These are phyloP conservation scores for Talaromyces proteolyticus DNA, from an alignment of 495 filamentous ascomycete species.

Conservation along the genomic window DNA sequence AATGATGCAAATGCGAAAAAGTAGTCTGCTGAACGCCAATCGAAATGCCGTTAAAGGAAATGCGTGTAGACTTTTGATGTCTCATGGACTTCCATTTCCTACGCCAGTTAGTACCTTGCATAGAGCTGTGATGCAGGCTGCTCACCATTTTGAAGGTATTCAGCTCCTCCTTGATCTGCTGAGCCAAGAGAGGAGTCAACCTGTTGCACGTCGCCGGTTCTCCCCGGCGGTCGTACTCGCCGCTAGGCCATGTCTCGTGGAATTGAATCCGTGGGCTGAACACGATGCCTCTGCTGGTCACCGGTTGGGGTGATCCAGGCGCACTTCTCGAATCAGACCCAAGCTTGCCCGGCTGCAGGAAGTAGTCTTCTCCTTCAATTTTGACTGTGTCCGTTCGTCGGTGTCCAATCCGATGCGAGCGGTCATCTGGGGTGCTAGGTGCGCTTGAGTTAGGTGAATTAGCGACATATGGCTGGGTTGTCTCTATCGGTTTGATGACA, in stretches of 20 bases:
- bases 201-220: constrained; percentile 98
- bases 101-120: constrained; percentile 21
- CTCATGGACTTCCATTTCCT: constrained; percentile 99
- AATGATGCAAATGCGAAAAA: constrained; percentile 6
- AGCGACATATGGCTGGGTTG: constrained; percentile 49
- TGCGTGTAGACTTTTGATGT: constrained; percentile 98
- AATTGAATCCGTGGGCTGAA: constrained; percentile 94
- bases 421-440: constrained; percentile 78
- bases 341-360: constrained; percentile 60
- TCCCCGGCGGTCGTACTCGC: constrained; percentile 93
- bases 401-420: constrained; percentile 44
- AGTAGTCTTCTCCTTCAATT: constrained; percentile 83
- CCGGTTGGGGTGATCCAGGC: constrained; percentile 68
- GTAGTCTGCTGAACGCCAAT: constrained; percentile 5
- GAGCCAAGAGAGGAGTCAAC: constrained; percentile 91
- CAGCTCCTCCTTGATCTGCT: constrained; percentile 99
- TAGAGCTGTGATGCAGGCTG: constrained; percentile 5
- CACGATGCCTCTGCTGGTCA: constrained; percentile 63
- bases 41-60: constrained; percentile 68
- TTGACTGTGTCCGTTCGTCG: constrained; percentile 59
- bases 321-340: constrained; percentile 64
- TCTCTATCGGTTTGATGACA: constrained; percentile 42
- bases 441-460: constrained; percentile 79
- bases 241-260: constrained; percentile 91
- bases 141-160: constrained; percentile 99